Conservation (phyloP, 768 basidiomycete species). For the Neoboletus magnificus region DNA sequence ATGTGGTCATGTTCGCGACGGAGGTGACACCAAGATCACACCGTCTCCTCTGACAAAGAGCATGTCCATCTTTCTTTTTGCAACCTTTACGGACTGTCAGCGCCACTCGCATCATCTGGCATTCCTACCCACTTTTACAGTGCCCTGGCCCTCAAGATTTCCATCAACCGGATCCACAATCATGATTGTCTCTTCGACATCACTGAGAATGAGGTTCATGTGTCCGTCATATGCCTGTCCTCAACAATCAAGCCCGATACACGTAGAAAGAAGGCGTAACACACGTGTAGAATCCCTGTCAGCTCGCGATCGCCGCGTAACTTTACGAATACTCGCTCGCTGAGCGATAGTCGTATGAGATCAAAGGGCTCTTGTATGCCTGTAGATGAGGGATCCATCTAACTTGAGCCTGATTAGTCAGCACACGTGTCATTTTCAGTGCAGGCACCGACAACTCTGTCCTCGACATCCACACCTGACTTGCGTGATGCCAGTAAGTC, state of each 20-base stretch:
- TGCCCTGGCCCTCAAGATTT: constrained; percentile 50
- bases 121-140: constrained; percentile 58
- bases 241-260: constrained; percentile 6
- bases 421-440: constrained; percentile 24
- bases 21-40: constrained; percentile 91
- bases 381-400: constrained; percentile 68
- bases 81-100: constrained; percentile 51
- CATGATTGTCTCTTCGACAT: constrained; percentile 97
- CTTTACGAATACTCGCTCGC: constrained; percentile 98
- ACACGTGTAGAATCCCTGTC: constrained; percentile 87
- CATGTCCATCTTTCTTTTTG: constrained; percentile 96
- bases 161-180: constrained; percentile 85
- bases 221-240: constrained; percentile 98
- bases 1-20: constrained; percentile 57
- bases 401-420: constrained; percentile 25
- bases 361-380: constrained; percentile 96
- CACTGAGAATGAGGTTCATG: constrained; percentile 97
- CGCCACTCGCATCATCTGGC: neutral
- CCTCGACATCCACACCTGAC: constrained; percentile 30
- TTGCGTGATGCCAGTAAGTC: constrained; percentile 61
- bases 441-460: constrained; percentile 10
- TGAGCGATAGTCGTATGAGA: constrained; percentile 91
- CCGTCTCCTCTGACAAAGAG: constrained; percentile 96
- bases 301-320: constrained; percentile 92
- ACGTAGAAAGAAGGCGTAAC: constrained; percentile 26